These are phyloP conservation scores for Bretschneidera sinensis DNA, from an alignment of 345 rosid species.

Conservation along the genomic window DNA sequence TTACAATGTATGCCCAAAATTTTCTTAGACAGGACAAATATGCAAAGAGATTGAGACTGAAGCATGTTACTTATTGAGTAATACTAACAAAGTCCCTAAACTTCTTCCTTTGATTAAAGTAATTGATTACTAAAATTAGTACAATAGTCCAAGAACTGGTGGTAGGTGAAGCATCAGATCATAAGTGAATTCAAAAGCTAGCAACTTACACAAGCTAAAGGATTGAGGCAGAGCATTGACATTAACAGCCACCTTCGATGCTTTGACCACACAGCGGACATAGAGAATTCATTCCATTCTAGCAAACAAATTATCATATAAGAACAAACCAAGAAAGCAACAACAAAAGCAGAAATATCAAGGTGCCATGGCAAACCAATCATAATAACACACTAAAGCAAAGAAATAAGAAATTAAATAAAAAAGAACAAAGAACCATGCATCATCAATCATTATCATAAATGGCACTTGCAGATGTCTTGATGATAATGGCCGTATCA, in stretches of 20 bases:
- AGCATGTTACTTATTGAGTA: no score
- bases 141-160: neutral
- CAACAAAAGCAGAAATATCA: slow-evolving; percentile 7
- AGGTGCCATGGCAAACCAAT: no score
- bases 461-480: no score
- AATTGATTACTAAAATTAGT: neutral
- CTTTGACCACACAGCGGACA: slow-evolving; percentile 99
- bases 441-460: no score
- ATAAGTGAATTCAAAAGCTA: neutral
- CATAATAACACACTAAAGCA: no score
- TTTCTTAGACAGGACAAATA: no score
- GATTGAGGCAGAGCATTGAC: slow-evolving; percentile 96
- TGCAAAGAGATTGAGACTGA: no score
- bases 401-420: neutral
- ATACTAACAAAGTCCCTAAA: neutral
- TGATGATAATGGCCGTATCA: neutral
- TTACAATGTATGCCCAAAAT: no score
- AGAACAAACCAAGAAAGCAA: slow-evolving; percentile 8
- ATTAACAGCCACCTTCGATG: slow-evolving; percentile 95
- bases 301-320: slow-evolving; percentile 19
- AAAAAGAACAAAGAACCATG: no score
- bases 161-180: neutral
- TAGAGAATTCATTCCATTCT: slow-evolving; percentile 95
- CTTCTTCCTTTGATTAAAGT: no score
- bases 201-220: slow-evolving; percentile 78